phyloP scores from a whole-genome alignment of 257 asterid genomes.

The Solanum peruvianum region DNA sequence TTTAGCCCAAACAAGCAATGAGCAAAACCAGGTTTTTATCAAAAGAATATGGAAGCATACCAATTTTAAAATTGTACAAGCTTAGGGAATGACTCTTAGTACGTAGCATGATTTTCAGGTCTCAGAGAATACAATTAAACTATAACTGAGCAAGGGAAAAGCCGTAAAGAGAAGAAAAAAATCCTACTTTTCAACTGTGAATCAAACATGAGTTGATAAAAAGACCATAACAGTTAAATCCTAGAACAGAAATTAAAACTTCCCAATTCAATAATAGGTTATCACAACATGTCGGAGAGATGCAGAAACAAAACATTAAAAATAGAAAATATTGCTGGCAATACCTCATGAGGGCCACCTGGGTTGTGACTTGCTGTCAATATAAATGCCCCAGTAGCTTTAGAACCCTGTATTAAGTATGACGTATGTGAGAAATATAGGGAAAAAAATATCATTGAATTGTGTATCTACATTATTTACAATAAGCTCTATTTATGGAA shows the following conservation, averaged over 20 bases:
- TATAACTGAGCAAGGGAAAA: background rate
- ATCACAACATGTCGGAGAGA: background rate
- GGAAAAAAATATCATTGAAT: background rate
- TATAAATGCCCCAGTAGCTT: slow-evolving; percentile 85
- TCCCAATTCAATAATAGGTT: background rate
- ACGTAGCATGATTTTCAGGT: background rate
- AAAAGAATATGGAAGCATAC: background rate
- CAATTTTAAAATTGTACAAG: background rate
- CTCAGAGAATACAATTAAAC: background rate
- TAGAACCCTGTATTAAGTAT: slow-evolving; percentile 60
- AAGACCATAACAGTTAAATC: background rate
- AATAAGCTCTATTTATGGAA: background rate
- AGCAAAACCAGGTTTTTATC: background rate
- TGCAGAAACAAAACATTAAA: background rate
- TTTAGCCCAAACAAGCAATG: background rate
- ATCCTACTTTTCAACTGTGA: background rate
- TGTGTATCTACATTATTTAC: background rate
- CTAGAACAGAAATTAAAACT: background rate
- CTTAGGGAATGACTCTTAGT: background rate
- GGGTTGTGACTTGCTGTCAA: slow-evolving; percentile 99
- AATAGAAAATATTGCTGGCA: background rate
- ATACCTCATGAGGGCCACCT: slow-evolving; percentile 94
- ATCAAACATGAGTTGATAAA: background rate
- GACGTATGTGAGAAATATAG: background rate
- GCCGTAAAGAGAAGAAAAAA: background rate